phyloP scores from a whole-genome alignment of 176 grass and related monocot species.

The Otatea glauca region DNA sequence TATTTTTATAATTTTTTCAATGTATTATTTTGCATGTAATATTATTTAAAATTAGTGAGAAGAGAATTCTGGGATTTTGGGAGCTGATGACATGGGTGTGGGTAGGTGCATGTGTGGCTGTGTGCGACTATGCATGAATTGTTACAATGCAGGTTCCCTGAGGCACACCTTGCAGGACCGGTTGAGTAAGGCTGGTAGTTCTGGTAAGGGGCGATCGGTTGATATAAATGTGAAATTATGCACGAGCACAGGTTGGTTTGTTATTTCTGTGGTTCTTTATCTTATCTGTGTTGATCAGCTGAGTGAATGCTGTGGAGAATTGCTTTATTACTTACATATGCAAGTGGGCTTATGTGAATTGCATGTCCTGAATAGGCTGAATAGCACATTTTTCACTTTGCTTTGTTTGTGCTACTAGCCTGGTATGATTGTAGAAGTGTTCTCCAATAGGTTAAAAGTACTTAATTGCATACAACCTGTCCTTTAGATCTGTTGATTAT shows the following conservation, averaged over 20 bases:
- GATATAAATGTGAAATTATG: slow-evolving; percentile 78
- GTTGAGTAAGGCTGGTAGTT: slow-evolving; percentile 59
- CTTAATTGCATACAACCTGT: background rate
- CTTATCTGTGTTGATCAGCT: background rate
- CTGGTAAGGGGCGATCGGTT: slow-evolving; percentile 50
- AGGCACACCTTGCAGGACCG: slow-evolving; percentile 74
- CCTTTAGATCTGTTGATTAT: background rate
- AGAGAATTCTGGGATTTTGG: too few species aligned
- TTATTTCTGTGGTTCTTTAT: background rate
- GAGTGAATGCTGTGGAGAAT: background rate
- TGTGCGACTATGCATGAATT: background rate
- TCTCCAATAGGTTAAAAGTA: background rate
- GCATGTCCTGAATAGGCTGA: background rate
- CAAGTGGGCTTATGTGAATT: background rate
- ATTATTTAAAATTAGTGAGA: too few species aligned
- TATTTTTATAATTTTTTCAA: too few species aligned
- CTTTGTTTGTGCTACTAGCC: background rate
- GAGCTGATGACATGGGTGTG: too few species aligned
- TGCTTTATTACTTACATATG: background rate
- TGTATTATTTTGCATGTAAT: too few species aligned
- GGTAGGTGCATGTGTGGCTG: too few species aligned
- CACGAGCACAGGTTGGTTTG: slow-evolving; percentile 69
- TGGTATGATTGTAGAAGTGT: background rate
- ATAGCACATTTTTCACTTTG: background rate
- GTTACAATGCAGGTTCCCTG: slow-evolving; percentile 65